Evolutionary conservation across 495 filamentous ascomycete genomes (phyloP), one percentile per base, ranked within the genome.

Genomic region (Podospora anserina): DNA sequence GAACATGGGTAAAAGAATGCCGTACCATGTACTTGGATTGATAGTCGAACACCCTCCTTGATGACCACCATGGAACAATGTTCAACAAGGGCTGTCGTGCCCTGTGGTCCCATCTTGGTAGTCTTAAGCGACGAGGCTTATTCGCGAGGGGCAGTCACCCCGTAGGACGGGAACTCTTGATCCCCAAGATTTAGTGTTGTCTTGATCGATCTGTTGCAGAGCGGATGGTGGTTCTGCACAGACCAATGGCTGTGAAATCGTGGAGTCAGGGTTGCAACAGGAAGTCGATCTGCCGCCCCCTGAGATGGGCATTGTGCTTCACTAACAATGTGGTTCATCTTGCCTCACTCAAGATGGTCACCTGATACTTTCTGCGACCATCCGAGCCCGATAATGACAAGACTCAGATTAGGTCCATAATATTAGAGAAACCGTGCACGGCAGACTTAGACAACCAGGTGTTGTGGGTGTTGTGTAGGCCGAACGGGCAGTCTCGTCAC

Each of bases 1-100:
- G 74, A 69, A 63, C 68, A 62, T 59, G 65, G 60, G 19, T 30
- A 28, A 20, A 39, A 19, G 61, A 20, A 58, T 58, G n/a, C 55
- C 18, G 55, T 58, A n/a, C 6, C 55, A 58, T 19, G 55, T 58
- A 58, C 53, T 30, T 26, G 18, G 58, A 32, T 58, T 61, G 62
- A 56, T 61, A 63, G 13, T 49, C 6, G 26, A 16, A 27, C 59
- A 61, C 28, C 59, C 16, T 27, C 13, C 15, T 58, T 63, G 16
- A n/a, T 32, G 30, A 19, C 15, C 18, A 2, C 23, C 23, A 23
- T 23, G 23, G 23, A 63, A 39, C 28, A 61, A 61, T 61, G 23
- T 23, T 32, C 4, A 32, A 30, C 5, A 23, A 30, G 23, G 30
- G 16, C 59, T 49, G 39, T 16, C 39, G 39, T 2, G 39, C 39